Evolutionary conservation across 495 filamentous ascomycete species (phyloP), one percentile per base, ranked within the genome.

Genomic region (Tuber magnatum): DNA sequence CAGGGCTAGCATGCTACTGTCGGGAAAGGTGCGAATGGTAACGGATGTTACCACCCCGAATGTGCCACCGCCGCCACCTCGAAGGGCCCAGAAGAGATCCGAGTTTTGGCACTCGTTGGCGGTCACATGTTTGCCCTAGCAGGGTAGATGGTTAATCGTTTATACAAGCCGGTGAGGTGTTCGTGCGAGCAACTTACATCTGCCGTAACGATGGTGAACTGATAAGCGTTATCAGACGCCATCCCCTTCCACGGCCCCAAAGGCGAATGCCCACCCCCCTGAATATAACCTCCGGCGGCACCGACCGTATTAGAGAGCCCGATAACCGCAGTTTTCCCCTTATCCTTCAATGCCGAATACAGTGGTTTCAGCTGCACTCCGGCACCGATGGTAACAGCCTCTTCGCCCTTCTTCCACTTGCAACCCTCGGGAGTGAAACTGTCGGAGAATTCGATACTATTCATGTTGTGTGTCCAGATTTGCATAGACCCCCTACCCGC

Each of bases 31-130:
- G 24, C 85, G 84, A 61, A 86, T 74, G 0, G 87, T 87, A 65
- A 84, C 84, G 56, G 83, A 84, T 18, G 87, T 83, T 32, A 88
- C 84, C 28, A 89, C 83, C 16, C 86, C 88, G 75, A 87, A 89
- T 32, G 86, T 88, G 24, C 87, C 85, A 10, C 88, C 88, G 22
- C 88, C 88, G 6, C 88, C 88, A 16, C 88, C 88, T 39, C 88
- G 84, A 39, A 90, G 81, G 14, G 91, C 91, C 90, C 89, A 92
- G 80, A 89, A 92, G 24, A 92, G 79, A 80, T 92, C 90, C 0
- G 83, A 72, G 76, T 91, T 86, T 77, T 88, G 83, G 74, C 87
- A 89, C 65, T 87, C 87, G 73, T 88, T 90, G 20, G 87, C 87
- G 0, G 82, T 86, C 43, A 91, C 71, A 41, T 89, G 84, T 16